Evolutionary conservation across 768 basidiomycete species (phyloP).

Genomic region (Amanita exitialis): DNA sequence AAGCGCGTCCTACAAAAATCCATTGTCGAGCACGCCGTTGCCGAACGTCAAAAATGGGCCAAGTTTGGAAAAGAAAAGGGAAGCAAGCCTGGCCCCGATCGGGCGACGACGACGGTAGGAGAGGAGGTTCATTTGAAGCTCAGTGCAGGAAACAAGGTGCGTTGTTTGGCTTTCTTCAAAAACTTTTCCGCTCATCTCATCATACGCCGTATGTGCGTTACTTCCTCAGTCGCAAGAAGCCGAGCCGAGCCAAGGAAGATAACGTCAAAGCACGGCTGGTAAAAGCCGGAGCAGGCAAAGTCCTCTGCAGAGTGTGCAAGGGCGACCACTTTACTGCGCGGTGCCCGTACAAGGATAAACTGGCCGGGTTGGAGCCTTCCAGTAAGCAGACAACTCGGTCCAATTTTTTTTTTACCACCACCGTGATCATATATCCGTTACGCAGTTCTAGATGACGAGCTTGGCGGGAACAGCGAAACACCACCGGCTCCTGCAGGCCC

Average conservation of each 20-base stretch:
- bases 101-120: slow-evolving; percentile 90
- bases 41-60: slow-evolving; percentile 86
- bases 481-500: slow-evolving; percentile 26
- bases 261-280: slow-evolving; percentile 54
- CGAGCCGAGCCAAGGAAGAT: slow-evolving; percentile 56
- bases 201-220: neutral
- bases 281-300: slow-evolving; percentile 76
- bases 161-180: neutral
- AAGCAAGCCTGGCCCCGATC: slow-evolving; percentile 80
- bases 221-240: slow-evolving; percentile 33
- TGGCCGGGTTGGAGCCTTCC: slow-evolving; percentile 61
- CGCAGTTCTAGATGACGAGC: slow-evolving; percentile 30
- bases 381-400: slow-evolving; percentile 25
- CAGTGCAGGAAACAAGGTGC: slow-evolving; percentile 52
- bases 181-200: neutral
- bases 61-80: slow-evolving; percentile 93
- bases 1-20: slow-evolving; percentile 83
- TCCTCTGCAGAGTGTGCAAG: slow-evolving; percentile 88
- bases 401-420: neutral
- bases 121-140: slow-evolving; percentile 38
- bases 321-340: slow-evolving; percentile 97
- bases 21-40: slow-evolving; percentile 88
- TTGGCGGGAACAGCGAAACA: slow-evolving; percentile 20
- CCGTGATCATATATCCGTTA: neutral
- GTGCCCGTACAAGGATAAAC: slow-evolving; percentile 95